Conservation (phyloP, 768 basidiomycete genomes). For the Piloderma croceum region DNA sequence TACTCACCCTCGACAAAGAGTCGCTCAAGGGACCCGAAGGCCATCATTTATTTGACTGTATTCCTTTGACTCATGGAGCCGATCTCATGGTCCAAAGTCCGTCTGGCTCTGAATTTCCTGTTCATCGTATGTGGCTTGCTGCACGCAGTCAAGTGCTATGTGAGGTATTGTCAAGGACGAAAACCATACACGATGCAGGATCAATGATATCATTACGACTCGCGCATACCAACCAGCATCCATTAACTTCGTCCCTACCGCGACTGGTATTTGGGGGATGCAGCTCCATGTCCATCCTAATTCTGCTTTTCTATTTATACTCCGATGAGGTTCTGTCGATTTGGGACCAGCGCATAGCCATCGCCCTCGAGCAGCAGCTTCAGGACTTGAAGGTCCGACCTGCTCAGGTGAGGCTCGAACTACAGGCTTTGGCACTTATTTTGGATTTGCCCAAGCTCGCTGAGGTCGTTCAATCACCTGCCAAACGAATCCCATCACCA, state of each 20-base stretch:
- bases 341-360: slow-evolving; percentile 72
- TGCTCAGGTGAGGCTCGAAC: slow-evolving; percentile 52
- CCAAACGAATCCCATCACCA: slow-evolving; percentile 47
- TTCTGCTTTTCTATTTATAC: slow-evolving; percentile 84
- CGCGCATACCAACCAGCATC: slow-evolving; percentile 9
- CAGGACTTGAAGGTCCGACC: slow-evolving; percentile 36
- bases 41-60: background rate
- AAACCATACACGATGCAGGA: slow-evolving; percentile 20
- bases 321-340: slow-evolving; percentile 75
- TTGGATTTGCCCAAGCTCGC: slow-evolving; percentile 54
- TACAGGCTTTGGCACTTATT: slow-evolving; percentile 51
- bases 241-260: slow-evolving; percentile 9
- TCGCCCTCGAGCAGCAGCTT: slow-evolving; percentile 38
- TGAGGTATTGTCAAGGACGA: slow-evolving; percentile 34
- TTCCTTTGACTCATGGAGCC: slow-evolving; percentile 43
- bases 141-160: slow-evolving; percentile 48
- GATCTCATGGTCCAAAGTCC: slow-evolving; percentile 53
- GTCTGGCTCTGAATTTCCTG: slow-evolving; percentile 45
- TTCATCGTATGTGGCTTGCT: slow-evolving; percentile 61
- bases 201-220: slow-evolving; percentile 27
- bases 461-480: slow-evolving; percentile 51
- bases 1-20: slow-evolving; percentile 3
- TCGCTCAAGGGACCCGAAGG: slow-evolving; percentile 6
- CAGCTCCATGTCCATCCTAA: slow-evolving; percentile 61
- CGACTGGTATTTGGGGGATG: slow-evolving; percentile 48